Evolutionary conservation across 345 rosid genomes (phyloP).

Genomic region (Trapa bicornis): DNA sequence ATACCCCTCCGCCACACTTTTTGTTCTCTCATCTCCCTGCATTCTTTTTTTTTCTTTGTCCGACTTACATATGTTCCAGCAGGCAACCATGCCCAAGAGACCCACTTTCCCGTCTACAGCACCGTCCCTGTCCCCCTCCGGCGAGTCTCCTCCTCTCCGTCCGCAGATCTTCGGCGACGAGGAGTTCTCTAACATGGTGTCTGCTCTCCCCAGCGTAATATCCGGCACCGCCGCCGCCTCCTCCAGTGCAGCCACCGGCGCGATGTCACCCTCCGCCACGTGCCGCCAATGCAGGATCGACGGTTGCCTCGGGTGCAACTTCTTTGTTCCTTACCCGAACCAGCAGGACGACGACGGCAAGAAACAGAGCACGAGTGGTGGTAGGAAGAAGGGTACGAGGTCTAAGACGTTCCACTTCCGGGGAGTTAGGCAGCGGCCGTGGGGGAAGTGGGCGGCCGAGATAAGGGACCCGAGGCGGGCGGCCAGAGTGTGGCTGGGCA

Average conservation of each 20-base stretch:
- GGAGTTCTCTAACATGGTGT: slow-evolving; percentile 56
- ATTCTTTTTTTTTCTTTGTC: neutral
- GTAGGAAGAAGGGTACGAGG: slow-evolving; percentile 3
- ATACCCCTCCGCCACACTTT: neutral
- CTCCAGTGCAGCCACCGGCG: neutral
- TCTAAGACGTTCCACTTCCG: slow-evolving; percentile 52
- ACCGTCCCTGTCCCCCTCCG: slow-evolving; percentile 3
- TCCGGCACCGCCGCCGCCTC: slow-evolving; percentile 1
- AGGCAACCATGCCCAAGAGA: slow-evolving; percentile 22
- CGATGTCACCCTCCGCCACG: slow-evolving; percentile 20
- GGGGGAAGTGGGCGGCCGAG: slow-evolving; percentile 99
- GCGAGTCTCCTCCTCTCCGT: neutral
- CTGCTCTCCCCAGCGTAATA: slow-evolving; percentile 20
- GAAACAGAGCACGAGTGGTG: neutral
- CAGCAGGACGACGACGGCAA: slow-evolving; percentile 7
- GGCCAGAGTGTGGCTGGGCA: slow-evolving; percentile 83
- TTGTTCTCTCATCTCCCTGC: no score
- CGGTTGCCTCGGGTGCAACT: slow-evolving; percentile 64
- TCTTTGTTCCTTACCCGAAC: slow-evolving; percentile 39
- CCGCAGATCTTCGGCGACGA: slow-evolving; percentile 35
- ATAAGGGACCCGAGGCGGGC: slow-evolving; percentile 76
- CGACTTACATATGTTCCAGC: neutral
- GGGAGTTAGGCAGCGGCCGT: slow-evolving; percentile 95
- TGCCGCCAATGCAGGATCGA: slow-evolving; percentile 50
- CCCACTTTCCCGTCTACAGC: slow-evolving; percentile 11